A percentile compares a stretch with the other conserved stretches of the same genome.
Conservation (phyloP, 345 rosid genomes). For the Populus nigra region DNA sequence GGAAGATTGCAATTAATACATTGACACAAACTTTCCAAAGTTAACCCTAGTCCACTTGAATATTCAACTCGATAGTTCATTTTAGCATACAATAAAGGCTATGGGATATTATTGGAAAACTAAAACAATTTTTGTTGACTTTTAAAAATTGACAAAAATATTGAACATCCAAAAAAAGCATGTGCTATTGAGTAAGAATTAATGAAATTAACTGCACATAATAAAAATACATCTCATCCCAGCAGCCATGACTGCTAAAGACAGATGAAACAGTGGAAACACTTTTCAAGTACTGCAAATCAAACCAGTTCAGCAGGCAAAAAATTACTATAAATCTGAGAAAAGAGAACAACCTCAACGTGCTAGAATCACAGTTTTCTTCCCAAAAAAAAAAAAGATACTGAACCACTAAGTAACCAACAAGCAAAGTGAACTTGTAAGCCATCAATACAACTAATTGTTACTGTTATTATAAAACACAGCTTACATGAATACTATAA, state of each 20-base stretch:
- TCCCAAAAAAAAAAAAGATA: not conserved
- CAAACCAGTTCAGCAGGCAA: constrained; percentile 5
- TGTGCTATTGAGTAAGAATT: not conserved
- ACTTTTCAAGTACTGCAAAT: not conserved
- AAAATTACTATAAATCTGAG: not conserved
- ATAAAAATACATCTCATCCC: not conserved
- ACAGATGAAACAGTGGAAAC: not conserved
- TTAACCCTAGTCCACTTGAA: not conserved
- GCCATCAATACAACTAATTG: not conserved
- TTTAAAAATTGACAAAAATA: not conserved
- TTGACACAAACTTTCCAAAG: not conserved
- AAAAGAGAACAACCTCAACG: not conserved
- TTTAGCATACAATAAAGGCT: not conserved
- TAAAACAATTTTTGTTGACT: not conserved
- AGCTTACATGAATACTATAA: constrained; percentile 81
- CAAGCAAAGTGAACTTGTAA: not conserved
- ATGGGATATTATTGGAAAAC: not conserved
- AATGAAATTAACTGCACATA: not conserved
- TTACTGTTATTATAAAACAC: not conserved
- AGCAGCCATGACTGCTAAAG: not conserved
- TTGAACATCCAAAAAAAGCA: not conserved
- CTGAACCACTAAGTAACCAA: not conserved
- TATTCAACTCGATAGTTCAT: not conserved
- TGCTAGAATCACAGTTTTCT: not conserved
- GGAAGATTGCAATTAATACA: not conserved